Percentiles rank a stretch among this genome's conserved stretches.
Evolutionary conservation across 192 early-diverging fungal species (phyloP).

Genomic region (Coemansia umbellata): DNA sequence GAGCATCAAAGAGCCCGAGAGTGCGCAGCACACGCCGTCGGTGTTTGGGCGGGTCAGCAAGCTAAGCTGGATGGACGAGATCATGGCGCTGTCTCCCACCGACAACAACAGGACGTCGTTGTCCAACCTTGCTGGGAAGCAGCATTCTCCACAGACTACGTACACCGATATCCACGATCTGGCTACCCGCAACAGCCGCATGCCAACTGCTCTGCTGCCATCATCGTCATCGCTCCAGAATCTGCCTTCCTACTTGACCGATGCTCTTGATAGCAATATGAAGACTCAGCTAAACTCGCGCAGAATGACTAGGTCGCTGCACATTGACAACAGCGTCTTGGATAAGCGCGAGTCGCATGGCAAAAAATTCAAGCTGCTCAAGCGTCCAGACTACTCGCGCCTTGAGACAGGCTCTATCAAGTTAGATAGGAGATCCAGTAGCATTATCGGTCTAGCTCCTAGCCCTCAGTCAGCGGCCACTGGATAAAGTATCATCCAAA

Average conservation of each 20-base stretch:
- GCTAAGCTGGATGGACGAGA: constrained; percentile 44
- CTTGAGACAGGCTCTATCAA: not conserved
- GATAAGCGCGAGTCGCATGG: not conserved
- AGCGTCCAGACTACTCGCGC: constrained; percentile 27
- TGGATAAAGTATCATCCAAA: too few relatives aligned
- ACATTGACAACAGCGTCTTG: constrained; percentile 7
- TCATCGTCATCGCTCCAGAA: constrained; percentile 2
- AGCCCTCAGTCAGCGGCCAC: constrained; percentile 11
- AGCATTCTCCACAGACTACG: not conserved
- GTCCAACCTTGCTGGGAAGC: constrained; percentile 7
- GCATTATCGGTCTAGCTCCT: constrained; percentile 16
- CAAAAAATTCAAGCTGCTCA: constrained; percentile 7
- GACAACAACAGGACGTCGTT: constrained; percentile 31
- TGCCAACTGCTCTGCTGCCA: constrained; percentile 4
- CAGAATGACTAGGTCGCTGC: constrained; percentile 24
- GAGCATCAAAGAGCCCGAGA: not conserved
- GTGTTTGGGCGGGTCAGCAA: constrained; percentile 33
- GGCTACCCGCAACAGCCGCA: constrained; percentile 40
- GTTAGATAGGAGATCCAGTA: constrained; percentile 10
- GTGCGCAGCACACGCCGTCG: constrained; percentile 7
- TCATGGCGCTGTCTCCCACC: constrained; percentile 43
- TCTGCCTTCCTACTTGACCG: constrained; percentile 12
- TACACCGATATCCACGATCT: constrained; percentile 31
- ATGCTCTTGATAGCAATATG: not conserved
- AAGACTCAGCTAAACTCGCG: not conserved